These are phyloP conservation scores for Hyphodiscus hymeniophilus DNA, from an alignment of 495 filamentous ascomycete genomes.

Conservation along the genomic window DNA sequence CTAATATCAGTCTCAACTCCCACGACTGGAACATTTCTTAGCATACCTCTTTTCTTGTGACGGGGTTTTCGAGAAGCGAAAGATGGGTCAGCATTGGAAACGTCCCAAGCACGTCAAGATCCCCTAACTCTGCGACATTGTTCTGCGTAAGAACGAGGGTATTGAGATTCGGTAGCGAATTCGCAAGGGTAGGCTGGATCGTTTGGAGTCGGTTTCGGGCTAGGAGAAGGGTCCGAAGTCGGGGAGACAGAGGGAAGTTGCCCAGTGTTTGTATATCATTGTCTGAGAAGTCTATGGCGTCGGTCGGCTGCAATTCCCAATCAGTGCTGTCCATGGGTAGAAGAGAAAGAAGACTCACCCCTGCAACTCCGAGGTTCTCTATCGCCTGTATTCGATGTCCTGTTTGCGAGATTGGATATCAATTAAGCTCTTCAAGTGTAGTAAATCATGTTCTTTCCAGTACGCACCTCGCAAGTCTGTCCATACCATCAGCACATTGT, in stretches of 20 bases:
- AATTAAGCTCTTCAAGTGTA: constrained; percentile 83
- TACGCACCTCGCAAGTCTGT: constrained; percentile 99
- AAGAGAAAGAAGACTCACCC: constrained; percentile 46
- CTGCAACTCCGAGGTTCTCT: constrained; percentile 95
- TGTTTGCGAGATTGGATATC: constrained; percentile 63
- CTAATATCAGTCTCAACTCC: neutral
- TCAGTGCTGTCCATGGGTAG: neutral
- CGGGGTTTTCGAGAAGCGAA: constrained; percentile 76
- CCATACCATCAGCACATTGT: too few species aligned
- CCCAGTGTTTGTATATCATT: constrained; percentile 85
- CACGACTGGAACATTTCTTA: neutral
- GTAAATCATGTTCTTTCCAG: constrained; percentile 95
- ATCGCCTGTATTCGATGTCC: constrained; percentile 96
- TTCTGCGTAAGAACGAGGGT: constrained; percentile 75
- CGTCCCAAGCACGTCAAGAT: constrained; percentile 73
- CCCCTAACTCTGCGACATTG: constrained; percentile 68
- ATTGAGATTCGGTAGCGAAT: constrained; percentile 66
- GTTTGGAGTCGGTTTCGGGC: constrained; percentile 79
- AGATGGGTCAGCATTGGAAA: constrained; percentile 70
- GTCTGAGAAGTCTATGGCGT: constrained; percentile 95
- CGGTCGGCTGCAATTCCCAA: constrained; percentile 27
- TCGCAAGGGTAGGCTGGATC: constrained; percentile 67
- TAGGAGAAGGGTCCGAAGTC: constrained; percentile 76
- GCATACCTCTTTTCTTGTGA: constrained; percentile 83
- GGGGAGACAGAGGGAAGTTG: constrained; percentile 91